A percentile compares a stretch with the other conserved stretches of the same genome.
These are phyloP conservation scores for Alternaria hordeiaustralica DNA, from an alignment of 2,329 filamentous ascomycete genomes.

Conservation along the genomic window DNA sequence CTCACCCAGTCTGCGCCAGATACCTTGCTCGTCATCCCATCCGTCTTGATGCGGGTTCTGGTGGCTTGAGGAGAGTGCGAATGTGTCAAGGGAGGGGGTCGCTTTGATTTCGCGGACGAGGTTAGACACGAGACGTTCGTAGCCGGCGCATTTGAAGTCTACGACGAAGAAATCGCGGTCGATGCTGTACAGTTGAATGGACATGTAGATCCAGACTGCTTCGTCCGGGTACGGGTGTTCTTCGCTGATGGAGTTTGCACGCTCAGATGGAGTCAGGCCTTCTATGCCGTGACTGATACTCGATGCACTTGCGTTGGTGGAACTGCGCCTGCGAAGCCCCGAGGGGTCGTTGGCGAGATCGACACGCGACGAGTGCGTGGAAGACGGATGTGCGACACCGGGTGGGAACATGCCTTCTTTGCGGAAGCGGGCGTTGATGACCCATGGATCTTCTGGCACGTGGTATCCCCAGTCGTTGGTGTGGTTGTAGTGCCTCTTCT, in stretches of 20 bases:
- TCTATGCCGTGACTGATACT: constrained; percentile 41
- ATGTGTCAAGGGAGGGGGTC: constrained; percentile 21
- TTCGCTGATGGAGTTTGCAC: constrained; percentile 23
- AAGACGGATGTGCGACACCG: constrained; percentile 56
- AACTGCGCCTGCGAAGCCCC: constrained; percentile 35
- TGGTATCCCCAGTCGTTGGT: constrained; percentile 70
- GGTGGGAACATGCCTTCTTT: constrained; percentile 75
- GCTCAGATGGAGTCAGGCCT: constrained; percentile 25
- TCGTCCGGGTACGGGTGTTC: constrained; percentile 59
- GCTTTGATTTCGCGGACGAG: constrained; percentile 51
- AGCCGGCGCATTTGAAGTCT: constrained; percentile 98
- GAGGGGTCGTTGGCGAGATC: constrained; percentile 51
- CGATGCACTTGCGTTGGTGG: constrained; percentile 40
- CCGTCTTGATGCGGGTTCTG: constrained; percentile 34
- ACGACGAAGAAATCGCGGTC: constrained; percentile 93
- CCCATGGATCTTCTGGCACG: constrained; percentile 93
- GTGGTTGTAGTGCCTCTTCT: constrained; percentile 51
- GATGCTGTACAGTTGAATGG: constrained; percentile 74
- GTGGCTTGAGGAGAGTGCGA: constrained; percentile 21
- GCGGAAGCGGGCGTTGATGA: constrained; percentile 87
- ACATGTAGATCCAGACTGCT: constrained; percentile 89
- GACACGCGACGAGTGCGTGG: constrained; percentile 56
- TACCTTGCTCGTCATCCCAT: constrained; percentile 44
- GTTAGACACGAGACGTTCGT: constrained; percentile 77
- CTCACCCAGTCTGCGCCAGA: constrained; percentile 43